phyloP scores from a whole-genome alignment of 2,329 filamentous ascomycete species.

The Fusarium secorum region DNA sequence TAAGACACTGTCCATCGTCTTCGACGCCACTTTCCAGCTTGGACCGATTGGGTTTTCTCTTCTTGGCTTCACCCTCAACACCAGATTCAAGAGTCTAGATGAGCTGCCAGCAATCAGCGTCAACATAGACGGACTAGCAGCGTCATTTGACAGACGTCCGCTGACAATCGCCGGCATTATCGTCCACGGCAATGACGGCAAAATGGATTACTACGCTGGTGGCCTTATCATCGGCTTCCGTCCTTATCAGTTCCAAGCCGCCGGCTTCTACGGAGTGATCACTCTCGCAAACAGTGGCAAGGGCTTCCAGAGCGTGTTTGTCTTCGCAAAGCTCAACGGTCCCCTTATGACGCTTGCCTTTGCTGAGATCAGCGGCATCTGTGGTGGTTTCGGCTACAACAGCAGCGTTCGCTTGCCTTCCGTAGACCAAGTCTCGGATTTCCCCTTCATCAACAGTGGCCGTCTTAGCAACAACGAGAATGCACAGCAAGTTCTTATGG shows the following conservation, averaged over 20 bases:
- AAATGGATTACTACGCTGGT: slow-evolving; percentile 48
- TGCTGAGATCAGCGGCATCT: slow-evolving; percentile 47
- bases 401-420: slow-evolving; percentile 44
- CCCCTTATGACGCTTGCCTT: slow-evolving; percentile 50
- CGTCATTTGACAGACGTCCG: slow-evolving; percentile 47
- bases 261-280: slow-evolving; percentile 49
- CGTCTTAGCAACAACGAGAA: neutral
- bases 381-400: slow-evolving; percentile 53
- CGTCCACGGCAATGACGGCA: slow-evolving; percentile 35
- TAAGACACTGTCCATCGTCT: neutral
- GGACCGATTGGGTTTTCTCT: neutral
- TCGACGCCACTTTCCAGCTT: neutral
- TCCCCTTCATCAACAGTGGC: slow-evolving; percentile 28
- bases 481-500: neutral
- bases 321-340: slow-evolving; percentile 50
- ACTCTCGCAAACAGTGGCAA: slow-evolving; percentile 9
- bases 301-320: slow-evolving; percentile 46
- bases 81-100: neutral
- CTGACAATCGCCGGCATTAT: slow-evolving; percentile 49
- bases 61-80: neutral
- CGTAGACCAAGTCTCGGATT: slow-evolving; percentile 15
- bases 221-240: slow-evolving; percentile 47
- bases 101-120: neutral
- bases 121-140: slow-evolving; percentile 45
- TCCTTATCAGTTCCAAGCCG: slow-evolving; percentile 50